These are phyloP conservation scores for Penicillium sp. DNA, from an alignment of 2,329 filamentous ascomycete genomes.

Conservation along the genomic window DNA sequence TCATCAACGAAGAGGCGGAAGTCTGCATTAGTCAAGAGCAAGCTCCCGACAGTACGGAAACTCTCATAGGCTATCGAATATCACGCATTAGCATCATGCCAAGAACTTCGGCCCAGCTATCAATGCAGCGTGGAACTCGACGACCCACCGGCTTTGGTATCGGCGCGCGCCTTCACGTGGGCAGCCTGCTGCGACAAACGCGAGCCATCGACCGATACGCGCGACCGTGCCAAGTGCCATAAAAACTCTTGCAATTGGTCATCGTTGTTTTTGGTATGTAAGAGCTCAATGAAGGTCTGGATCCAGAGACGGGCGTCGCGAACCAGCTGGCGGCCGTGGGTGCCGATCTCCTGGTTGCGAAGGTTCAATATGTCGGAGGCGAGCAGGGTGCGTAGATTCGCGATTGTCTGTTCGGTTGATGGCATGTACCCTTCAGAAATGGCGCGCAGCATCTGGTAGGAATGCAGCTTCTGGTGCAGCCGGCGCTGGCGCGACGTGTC, in stretches of 20 bases:
- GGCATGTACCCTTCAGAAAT: conserved; percentile 83
- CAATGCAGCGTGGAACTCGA: not conserved
- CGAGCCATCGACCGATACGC: conserved; percentile 61
- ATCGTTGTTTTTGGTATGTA: conserved; percentile 72
- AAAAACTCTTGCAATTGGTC: conserved; percentile 90
- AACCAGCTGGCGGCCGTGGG: conserved; percentile 67
- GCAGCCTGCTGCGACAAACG: conserved; percentile 58
- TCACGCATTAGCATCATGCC: conserved; percentile 10
- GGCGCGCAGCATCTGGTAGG: conserved; percentile 85
- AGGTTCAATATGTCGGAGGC: conserved; percentile 74
- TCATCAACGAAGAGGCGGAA: conserved; percentile 84
- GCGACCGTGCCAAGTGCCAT: conserved; percentile 75
- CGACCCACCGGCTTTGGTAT: conserved; percentile 60
- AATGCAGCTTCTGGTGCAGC: conserved; percentile 84
- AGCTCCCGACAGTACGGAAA: conserved; percentile 71
- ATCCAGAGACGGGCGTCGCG: conserved; percentile 69
- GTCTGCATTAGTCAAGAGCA: conserved; percentile 85
- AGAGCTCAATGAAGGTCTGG: conserved; percentile 71
- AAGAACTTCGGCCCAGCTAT: conserved; percentile 2
- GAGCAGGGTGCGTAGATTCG: conserved; percentile 73
- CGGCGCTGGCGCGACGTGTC: conserved; percentile 72
- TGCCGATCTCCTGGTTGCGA: conserved; percentile 67
- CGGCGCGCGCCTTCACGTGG: conserved; percentile 61
- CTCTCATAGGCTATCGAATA: conserved; percentile 65
- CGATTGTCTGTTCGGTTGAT: conserved; percentile 75